Conservation (phyloP, 768 basidiomycete species). For the Hydnomerulius pinastri region DNA sequence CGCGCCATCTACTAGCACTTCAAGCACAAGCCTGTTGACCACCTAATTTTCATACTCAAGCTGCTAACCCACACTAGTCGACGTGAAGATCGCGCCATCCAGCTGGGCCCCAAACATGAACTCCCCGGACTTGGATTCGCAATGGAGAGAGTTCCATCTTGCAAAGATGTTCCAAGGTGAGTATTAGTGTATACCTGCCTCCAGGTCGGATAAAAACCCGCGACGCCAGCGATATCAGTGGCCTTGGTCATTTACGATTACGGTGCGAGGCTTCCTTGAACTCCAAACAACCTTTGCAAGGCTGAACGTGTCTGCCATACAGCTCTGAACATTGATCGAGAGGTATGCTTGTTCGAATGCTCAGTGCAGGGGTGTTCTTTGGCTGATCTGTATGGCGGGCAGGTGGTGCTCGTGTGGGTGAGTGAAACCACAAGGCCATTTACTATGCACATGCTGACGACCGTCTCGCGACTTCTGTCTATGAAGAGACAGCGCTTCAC, state of each 20-base stretch:
- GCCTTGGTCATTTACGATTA: not conserved
- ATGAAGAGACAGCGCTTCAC: not conserved
- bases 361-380: too few species aligned
- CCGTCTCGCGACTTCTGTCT: not conserved
- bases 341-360: not conserved
- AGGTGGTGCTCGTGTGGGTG: not conserved
- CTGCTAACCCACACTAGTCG: too few species aligned
- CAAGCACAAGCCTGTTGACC: too few species aligned
- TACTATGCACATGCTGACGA: not conserved
- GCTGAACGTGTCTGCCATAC: not conserved
- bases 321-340: not conserved
- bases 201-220: not conserved
- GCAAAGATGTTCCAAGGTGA: not conserved
- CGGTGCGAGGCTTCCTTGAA: not conserved
- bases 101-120: not conserved
- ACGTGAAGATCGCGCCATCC: too few species aligned
- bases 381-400: too few species aligned
- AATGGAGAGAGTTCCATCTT: not conserved
- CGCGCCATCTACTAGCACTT: too few species aligned
- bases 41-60: too few species aligned
- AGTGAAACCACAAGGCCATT: not conserved
- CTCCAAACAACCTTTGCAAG: not conserved
- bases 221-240: not conserved
- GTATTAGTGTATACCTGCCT: not conserved
- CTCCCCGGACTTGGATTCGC: not conserved